Evolutionary conservation across 192 early-diverging fungal genomes (phyloP).

Genomic region (Coemansia sp.): DNA sequence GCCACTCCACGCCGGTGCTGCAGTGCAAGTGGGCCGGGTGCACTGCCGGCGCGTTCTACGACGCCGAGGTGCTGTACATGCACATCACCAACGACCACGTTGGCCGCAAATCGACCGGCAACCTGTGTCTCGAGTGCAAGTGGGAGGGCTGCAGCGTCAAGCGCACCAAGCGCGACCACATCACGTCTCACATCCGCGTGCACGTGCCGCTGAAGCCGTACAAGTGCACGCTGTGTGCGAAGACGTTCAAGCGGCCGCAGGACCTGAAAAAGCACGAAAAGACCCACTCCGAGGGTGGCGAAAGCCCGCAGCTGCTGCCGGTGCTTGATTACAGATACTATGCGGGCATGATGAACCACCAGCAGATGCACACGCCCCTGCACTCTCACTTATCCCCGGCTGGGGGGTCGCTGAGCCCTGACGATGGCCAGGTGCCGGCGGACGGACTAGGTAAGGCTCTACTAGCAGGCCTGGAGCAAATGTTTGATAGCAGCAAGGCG

Average conservation of each 20-base stretch:
- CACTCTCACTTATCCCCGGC: constrained; percentile 36
- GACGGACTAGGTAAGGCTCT: constrained; percentile 9
- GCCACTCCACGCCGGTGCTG: constrained; percentile 6
- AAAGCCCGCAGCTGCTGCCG: constrained; percentile 15
- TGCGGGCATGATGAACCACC: constrained; percentile 8
- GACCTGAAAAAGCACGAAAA: constrained; percentile 93
- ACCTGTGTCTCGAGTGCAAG: constrained; percentile 81
- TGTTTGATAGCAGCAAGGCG: background rate
- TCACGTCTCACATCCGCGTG: constrained; percentile 93
- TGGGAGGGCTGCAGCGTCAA: constrained; percentile 78
- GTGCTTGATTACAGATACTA: constrained; percentile 33
- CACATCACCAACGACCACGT: constrained; percentile 89
- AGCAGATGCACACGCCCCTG: constrained; percentile 14
- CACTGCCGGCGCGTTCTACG: constrained; percentile 52
- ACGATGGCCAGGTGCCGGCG: constrained; percentile 31
- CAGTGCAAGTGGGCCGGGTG: constrained; percentile 42
- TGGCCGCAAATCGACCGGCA: constrained; percentile 82
- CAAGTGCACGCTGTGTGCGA: constrained; percentile 74
- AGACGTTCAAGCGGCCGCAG: constrained; percentile 91
- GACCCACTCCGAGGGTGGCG: constrained; percentile 59
- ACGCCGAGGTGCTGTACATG: constrained; percentile 78
- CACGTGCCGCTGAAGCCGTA: constrained; percentile 92
- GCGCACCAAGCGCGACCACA: constrained; percentile 89
- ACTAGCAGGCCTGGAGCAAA: background rate
- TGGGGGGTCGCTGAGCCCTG: constrained; percentile 34